phyloP scores from a whole-genome alignment of 2,329 filamentous ascomycete genomes.

The Aspergillus amoenus region DNA sequence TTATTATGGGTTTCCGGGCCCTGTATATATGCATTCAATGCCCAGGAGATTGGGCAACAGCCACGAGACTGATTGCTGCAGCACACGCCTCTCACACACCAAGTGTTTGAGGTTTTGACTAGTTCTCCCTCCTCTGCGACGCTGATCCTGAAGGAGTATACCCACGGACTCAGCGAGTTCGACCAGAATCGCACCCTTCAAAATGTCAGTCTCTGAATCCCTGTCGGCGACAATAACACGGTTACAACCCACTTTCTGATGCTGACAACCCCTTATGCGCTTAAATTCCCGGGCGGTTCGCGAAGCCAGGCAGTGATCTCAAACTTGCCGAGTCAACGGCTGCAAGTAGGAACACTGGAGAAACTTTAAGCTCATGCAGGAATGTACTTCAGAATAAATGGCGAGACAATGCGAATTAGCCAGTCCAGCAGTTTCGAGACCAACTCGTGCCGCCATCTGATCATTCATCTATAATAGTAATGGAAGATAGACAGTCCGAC shows the following conservation, averaged over 20 bases:
- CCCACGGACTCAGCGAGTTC: neutral
- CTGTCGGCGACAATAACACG: neutral
- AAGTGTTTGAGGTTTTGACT: constrained; percentile 19
- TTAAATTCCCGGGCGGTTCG: neutral
- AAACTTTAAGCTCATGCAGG: constrained; percentile 1
- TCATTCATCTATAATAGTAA: too few species aligned
- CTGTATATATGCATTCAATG: too few species aligned
- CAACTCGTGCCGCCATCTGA: neutral
- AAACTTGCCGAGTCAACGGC: neutral
- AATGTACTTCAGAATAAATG: neutral
- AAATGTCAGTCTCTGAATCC: neutral
- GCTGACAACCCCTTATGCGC: too few species aligned
- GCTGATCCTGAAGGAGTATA: neutral
- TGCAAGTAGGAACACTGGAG: constrained; percentile 1
- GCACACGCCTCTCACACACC: neutral
- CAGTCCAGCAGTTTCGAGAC: neutral
- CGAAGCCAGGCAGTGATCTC: neutral
- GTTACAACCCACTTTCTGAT: neutral
- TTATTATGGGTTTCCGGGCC: too few species aligned
- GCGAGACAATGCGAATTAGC: neutral
- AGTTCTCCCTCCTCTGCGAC: constrained; percentile 9
- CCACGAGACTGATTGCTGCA: too few species aligned
- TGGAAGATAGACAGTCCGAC: too few species aligned
- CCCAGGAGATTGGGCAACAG: too few species aligned
- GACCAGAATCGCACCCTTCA: neutral